Conservation (phyloP, 306 rosid species). For the Adenanthera pavonina region DNA sequence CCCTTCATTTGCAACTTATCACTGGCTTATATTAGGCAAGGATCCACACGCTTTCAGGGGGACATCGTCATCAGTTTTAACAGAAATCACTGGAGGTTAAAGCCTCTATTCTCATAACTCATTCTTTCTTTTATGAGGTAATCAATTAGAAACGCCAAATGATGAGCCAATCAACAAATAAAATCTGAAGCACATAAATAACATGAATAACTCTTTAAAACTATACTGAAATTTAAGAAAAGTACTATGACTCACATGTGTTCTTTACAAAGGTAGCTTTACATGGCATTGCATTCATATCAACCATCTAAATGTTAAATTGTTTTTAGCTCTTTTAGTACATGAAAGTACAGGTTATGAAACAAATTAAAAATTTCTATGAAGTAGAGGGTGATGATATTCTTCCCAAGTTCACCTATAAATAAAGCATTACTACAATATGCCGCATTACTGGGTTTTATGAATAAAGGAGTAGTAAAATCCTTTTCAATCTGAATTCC, state of each 20-base stretch:
- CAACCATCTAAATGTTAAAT: not conserved
- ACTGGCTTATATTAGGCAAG: not conserved
- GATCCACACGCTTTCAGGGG: not conserved
- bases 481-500: constrained; percentile 15
- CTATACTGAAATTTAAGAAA: not conserved
- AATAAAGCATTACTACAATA: not conserved
- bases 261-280: not conserved
- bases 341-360: not conserved
- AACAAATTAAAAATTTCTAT: not conserved
- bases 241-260: not conserved
- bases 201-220: not conserved
- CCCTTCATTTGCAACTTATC: not conserved
- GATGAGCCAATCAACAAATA: not conserved
- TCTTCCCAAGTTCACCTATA: not conserved
- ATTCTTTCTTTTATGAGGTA: not conserved
- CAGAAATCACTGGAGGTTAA: not conserved
- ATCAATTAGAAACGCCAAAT: not conserved
- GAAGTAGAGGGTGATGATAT: not conserved
- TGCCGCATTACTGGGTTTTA: not conserved
- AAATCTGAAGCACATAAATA: not conserved
- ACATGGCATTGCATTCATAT: not conserved
- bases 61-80: not conserved
- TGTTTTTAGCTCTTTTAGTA: not conserved
- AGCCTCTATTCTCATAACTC: not conserved
- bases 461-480: not conserved